These are phyloP conservation scores for Irpex rosettiformis DNA, from an alignment of 1,284 basidiomycete species.

Conservation along the genomic window DNA sequence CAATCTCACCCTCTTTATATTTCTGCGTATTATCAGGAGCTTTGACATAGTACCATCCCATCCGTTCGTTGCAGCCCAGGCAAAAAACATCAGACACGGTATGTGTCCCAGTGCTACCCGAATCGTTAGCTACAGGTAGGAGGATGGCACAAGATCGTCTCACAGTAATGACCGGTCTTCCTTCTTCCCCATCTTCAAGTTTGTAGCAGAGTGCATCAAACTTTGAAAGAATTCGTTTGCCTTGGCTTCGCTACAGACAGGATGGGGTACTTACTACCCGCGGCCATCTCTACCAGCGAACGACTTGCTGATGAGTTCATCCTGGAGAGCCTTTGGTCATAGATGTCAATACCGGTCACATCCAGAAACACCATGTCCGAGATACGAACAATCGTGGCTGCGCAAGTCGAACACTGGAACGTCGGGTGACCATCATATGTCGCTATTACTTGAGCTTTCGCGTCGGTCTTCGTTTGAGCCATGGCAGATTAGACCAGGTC, in stretches of 20 bases:
- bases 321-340: constrained; percentile 63
- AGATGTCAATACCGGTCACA: neutral
- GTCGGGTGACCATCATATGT: constrained; percentile 56
- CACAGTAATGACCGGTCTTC: constrained; percentile 79
- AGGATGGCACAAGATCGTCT: constrained; percentile 19
- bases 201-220: constrained; percentile 75
- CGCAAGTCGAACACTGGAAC: constrained; percentile 63
- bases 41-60: constrained; percentile 86
- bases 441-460: constrained; percentile 48
- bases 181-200: constrained; percentile 68
- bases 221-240: constrained; percentile 35
- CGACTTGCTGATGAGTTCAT: constrained; percentile 82
- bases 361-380: neutral
- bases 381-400: constrained; percentile 59
- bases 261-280: constrained; percentile 58
- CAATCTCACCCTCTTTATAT: constrained; percentile 76
- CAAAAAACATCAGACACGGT: constrained; percentile 81
- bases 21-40: constrained; percentile 78
- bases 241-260: neutral
- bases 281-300: constrained; percentile 84
- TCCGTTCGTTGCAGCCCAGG: constrained; percentile 69
- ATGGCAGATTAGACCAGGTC: neutral
- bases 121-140: neutral
- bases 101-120: constrained; percentile 76
- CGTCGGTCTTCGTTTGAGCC: constrained; percentile 32